Evolutionary conservation across 2,329 filamentous ascomycete genomes (phyloP), one percentile per base, ranked within the genome.

Genomic region (Fusarium verticillioides): DNA sequence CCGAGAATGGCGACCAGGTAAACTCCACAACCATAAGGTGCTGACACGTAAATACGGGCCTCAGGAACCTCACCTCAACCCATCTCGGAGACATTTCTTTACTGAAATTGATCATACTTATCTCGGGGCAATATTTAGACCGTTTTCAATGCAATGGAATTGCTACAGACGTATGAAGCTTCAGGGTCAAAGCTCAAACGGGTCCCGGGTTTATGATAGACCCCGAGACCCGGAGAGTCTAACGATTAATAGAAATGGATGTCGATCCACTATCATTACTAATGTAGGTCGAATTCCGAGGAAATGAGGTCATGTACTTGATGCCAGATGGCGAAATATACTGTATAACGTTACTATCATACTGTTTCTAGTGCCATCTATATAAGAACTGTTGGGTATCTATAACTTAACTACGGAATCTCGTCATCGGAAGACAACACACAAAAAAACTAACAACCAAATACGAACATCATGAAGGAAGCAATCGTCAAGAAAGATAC

Each of bases 401-500:
- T 39, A n/a, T n/a, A 21, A 9, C 12, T 4, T 1, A 4, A 28
- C 23, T n/a, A 3, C 1, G 16, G 19, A 16, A n/a, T 5, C 7
- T 13, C 5, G 1, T 8, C 11, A 9, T 28, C 1, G 7, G 11
- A 4, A 26, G 16, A 28, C 9, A 9, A 6, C 4, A 12, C 12
- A 4, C 4, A 13, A 32, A 32, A 11, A 13, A 13, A 32, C 4
- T 5, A 18, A 7, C 16, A 21, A 19, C 4, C 8, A 30, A 6
- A 9, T 30, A 30, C n/a, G n/a, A n/a, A n/a, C n/a, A n/a, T 8
- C 28, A 70, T 70, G 68, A 70, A 70, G 18, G 66, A 70, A 61
- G 68, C 61, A n/a, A 40, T 70, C 2, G 66, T 70, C 5, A 66
- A 56, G 4, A 70, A 66, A 12, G 68, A 66, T 3, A 19, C 5